Evolutionary conservation across 208 protist genomes (phyloP).

Genomic region (Acanthamoeba quina): DNA sequence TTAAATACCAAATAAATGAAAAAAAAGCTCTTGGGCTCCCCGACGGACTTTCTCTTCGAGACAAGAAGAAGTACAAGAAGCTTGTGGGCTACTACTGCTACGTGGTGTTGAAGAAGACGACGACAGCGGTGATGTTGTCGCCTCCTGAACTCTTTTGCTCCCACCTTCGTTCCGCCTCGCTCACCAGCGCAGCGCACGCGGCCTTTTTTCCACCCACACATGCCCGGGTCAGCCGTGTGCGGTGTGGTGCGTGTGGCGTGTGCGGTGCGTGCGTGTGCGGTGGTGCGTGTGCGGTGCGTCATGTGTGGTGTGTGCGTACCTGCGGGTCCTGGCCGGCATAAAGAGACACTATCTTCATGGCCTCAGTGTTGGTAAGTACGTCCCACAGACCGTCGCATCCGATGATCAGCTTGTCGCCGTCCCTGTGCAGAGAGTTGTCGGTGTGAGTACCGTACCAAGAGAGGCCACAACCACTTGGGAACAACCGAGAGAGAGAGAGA

Average conservation of each 20-base stretch:
- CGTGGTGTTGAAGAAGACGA: conserved; percentile 71
- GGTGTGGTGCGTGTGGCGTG: not conserved
- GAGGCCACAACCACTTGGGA: too few relatives aligned
- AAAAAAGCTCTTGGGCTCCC: not conserved
- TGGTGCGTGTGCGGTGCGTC: too few relatives aligned
- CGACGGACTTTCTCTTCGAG: too few relatives aligned
- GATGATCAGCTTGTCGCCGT: conserved; percentile 63
- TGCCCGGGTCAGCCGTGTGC: not conserved
- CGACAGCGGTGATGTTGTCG: conserved; percentile 73
- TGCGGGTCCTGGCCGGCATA: conserved; percentile 73
- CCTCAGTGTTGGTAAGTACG: conserved; percentile 48
- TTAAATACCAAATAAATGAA: too few relatives aligned
- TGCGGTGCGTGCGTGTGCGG: not conserved
- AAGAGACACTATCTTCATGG: conserved; percentile 57
- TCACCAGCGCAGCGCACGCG: conserved; percentile 63
- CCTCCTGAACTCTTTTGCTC: not conserved
- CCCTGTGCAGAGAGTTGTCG: not conserved
- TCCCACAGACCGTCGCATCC: conserved; percentile 73
- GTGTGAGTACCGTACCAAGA: too few relatives aligned
- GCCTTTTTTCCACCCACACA: not conserved
- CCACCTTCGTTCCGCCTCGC: conserved; percentile 71
- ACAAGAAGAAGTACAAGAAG: too few relatives aligned
- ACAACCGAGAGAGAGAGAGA: too few relatives aligned
- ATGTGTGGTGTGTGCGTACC: not conserved
- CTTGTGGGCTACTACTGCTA: not conserved